phyloP scores from a whole-genome alignment of 148 eudicot genomes.

The Camellia japonica region DNA sequence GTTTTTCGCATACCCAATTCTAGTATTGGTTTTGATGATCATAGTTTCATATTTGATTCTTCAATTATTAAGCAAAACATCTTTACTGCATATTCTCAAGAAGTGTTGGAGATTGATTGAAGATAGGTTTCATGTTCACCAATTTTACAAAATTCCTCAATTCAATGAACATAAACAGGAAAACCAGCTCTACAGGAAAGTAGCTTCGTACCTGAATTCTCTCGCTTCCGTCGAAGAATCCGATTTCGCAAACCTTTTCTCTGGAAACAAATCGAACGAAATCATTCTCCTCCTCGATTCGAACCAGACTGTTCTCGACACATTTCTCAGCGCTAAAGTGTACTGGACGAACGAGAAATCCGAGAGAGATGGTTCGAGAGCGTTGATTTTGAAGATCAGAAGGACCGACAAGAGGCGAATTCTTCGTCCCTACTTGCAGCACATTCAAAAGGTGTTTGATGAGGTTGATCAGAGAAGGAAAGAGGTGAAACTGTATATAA shows the following conservation, averaged over 20 bases:
- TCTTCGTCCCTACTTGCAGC: constrained; percentile 53
- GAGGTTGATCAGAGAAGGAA: constrained; percentile 47
- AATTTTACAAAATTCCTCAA: constrained; percentile 49
- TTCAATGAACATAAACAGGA: constrained; percentile 55
- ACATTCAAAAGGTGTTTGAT: constrained; percentile 51
- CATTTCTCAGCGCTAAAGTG: constrained; percentile 39
- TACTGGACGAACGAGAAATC: constrained; percentile 28
- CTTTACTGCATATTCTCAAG: constrained; percentile 23
- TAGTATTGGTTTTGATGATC: constrained; percentile 3
- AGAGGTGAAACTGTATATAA: constrained; percentile 40
- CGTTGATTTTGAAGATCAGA: constrained; percentile 45
- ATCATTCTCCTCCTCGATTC: constrained; percentile 43
- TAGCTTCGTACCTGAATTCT: constrained; percentile 46
- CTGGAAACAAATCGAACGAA: constrained; percentile 51
- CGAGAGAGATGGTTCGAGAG: constrained; percentile 11
- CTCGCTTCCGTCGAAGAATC: constrained; percentile 52
- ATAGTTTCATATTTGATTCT: constrained; percentile 7
- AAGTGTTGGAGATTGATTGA: constrained; percentile 20
- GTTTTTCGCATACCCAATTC: neutral
- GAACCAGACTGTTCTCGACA: constrained; percentile 37
- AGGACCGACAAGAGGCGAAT: constrained; percentile 52
- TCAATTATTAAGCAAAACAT: constrained; percentile 29
- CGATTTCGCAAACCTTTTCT: constrained; percentile 46
- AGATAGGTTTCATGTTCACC: constrained; percentile 37
- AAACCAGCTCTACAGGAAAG: constrained; percentile 45